A percentile compares a stretch with the other conserved stretches of the same genome.
These are phyloP conservation scores for Amaranthus hypochondriacus DNA, from an alignment of 148 eudicot genomes.

Conservation along the genomic window DNA sequence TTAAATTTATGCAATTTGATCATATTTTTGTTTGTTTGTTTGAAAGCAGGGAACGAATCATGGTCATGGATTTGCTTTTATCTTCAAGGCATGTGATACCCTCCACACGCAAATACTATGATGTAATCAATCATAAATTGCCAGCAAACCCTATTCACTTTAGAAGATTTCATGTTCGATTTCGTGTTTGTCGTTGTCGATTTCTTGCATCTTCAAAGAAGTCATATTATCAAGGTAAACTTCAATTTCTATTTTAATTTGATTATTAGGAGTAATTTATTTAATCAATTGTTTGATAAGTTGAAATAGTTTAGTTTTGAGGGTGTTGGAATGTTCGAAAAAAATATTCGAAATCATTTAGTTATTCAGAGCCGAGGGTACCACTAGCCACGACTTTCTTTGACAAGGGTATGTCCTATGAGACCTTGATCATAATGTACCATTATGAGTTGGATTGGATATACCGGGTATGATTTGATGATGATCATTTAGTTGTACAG, in stretches of 20 bases:
- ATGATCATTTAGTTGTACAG: too few species aligned
- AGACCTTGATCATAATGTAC: too few species aligned
- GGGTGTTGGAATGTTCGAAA: too few species aligned
- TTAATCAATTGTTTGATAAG: background rate
- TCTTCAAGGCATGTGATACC: conserved; percentile 18
- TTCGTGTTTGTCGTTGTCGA: conserved; percentile 13
- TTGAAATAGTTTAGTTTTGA: background rate
- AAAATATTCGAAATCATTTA: too few species aligned
- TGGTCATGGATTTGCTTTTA: conserved; percentile 38
- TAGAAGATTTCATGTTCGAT: conserved; percentile 9
- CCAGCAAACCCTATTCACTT: conserved; percentile 17
- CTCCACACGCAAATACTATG: background rate
- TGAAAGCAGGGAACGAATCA: conserved; percentile 6
- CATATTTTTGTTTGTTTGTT: background rate
- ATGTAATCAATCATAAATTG: conserved; percentile 7
- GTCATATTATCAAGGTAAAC: conserved; percentile 31
- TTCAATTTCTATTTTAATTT: background rate
- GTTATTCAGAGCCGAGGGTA: too few species aligned
- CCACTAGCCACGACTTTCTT: background rate
- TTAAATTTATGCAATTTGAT: background rate
- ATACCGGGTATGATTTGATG: too few species aligned
- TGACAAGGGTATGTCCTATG: background rate
- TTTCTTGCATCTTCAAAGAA: conserved; percentile 30
- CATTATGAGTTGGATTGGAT: too few species aligned
- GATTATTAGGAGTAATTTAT: background rate